Conservation (phyloP, 345 rosid species). For the Populus ilicifolia region DNA sequence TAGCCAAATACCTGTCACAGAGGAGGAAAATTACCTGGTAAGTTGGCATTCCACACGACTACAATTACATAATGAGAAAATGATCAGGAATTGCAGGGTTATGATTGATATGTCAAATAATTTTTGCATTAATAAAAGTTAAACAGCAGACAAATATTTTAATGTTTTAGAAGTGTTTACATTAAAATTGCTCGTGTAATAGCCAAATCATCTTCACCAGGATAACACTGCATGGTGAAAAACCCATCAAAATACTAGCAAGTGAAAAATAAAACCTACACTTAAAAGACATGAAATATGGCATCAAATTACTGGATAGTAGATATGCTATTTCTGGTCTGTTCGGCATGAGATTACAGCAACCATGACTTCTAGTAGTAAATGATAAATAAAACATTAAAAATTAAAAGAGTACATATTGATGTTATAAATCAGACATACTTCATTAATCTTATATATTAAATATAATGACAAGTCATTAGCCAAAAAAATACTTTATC, state of each 20-base stretch:
- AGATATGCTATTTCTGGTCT: not conserved
- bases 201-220: slow-evolving; percentile 96
- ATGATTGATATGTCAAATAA: not conserved
- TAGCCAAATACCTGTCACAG: slow-evolving; percentile 59
- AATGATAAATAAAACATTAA: not conserved
- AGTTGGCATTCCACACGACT: not conserved
- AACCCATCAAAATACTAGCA: slow-evolving; percentile 8
- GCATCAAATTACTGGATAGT: not conserved
- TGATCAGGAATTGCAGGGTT: slow-evolving; percentile 2
- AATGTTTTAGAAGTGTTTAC: slow-evolving; percentile 39
- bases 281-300: not conserved
- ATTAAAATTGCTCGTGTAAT: slow-evolving; percentile 73
- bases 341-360: not conserved
- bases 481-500: not conserved
- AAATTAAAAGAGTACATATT: not conserved
- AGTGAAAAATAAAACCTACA: not conserved
- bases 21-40: slow-evolving; percentile 9
- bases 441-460: not conserved
- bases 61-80: not conserved
- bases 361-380: not conserved
- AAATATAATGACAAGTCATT: not conserved
- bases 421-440: not conserved
- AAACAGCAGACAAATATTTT: not conserved
- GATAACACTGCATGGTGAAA: slow-evolving; percentile 78
- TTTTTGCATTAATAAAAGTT: not conserved